A percentile compares a stretch with the other conserved stretches of the same genome.
phyloP scores from a whole-genome alignment of 2,329 filamentous ascomycete species.

The Fusarium concolor region DNA sequence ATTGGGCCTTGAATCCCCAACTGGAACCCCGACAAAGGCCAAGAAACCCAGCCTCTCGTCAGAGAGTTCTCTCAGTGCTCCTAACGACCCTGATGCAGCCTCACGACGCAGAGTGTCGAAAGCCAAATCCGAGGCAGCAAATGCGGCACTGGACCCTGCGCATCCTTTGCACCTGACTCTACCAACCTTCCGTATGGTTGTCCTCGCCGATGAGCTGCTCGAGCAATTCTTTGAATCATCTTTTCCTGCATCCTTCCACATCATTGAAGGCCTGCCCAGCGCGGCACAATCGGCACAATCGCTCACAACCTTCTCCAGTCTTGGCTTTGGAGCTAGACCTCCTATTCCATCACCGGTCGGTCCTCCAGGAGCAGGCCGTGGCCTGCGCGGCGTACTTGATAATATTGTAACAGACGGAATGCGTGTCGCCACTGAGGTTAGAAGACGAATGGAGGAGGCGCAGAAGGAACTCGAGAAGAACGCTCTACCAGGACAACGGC shows the following conservation, averaged over 20 bases:
- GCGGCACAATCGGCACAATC: slow-evolving; percentile 62
- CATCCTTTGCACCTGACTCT: slow-evolving; percentile 96
- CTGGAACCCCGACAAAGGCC: slow-evolving; percentile 55
- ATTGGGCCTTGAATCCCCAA: slow-evolving; percentile 66
- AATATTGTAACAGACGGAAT: slow-evolving; percentile 98
- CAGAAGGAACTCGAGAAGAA: slow-evolving; percentile 91
- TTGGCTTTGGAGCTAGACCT: slow-evolving; percentile 65
- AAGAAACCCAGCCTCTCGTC: slow-evolving; percentile 58
- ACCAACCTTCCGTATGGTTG: slow-evolving; percentile 98
- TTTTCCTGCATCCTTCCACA: slow-evolving; percentile 91
- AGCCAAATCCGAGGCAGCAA: slow-evolving; percentile 80
- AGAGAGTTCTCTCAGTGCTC: slow-evolving; percentile 46
- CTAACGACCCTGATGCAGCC: slow-evolving; percentile 24
- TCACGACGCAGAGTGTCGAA: slow-evolving; percentile 63
- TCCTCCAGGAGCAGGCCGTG: slow-evolving; percentile 68
- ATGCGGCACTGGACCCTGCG: slow-evolving; percentile 89
- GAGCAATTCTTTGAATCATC: slow-evolving; percentile 98
- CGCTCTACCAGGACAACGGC: slow-evolving; percentile 70
- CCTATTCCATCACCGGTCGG: slow-evolving; percentile 54
- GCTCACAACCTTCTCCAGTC: slow-evolving; percentile 86
- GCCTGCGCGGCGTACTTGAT: slow-evolving; percentile 91
- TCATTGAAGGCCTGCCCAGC: slow-evolving; percentile 72
- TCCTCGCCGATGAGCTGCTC: slow-evolving; percentile 92
- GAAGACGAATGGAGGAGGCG: slow-evolving; percentile 93
- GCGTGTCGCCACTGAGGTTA: slow-evolving; percentile 92